Base-by-base conservation (phyloP, 208 protist species). In the Wallacemonas sp. region DNA sequence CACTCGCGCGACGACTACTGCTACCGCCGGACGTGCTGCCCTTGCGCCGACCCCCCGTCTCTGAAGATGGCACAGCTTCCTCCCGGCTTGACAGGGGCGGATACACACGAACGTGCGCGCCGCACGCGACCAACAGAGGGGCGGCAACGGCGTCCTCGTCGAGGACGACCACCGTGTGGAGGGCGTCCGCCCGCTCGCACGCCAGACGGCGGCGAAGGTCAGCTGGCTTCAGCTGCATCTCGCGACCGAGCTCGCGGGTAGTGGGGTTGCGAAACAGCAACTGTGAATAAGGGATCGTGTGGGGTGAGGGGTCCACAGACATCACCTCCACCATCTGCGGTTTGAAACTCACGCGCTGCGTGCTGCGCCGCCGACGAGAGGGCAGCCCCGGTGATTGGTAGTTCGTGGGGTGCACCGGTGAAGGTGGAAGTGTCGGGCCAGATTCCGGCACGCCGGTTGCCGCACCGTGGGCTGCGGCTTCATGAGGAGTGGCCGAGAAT, bases 231-330 rank as follows among this genome's bases (percentile, higher is more conserved):
- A 32, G 24, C 65, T 62, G 61, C 50, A 71, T 62, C 44, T 76
- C 71, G 30, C 52, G 44, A 2, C 64, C 63, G 26, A 55, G 63
- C 50, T 71, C 71, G 32, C 71, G 71, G 50, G 67, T 62, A 10
- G 71, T 71, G 15, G 58, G 64, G 37, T 71, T 76, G 46, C 64
- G 71, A 26, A 76, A 76, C 30, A 63, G 27, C 15, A 70, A 36
- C 9, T 44, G 24, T 52, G 70, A 19, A 19, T 53, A 38, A 4
- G 33, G 24, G 1, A 63, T 32, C n/a, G 37, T 53, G 44, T 55
- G 68, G n/a, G 66, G 69, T 0, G 63, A 59, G 44, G 44, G 54
- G 22, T 55, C 66, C 17, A 65, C 57, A 1, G 69, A 63, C 22
- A 69, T 19, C 36, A 67, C 61, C 26, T 69, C 45, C 63, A 60